Conservation (phyloP, 768 basidiomycete species). For the Lepiota subincarnata region DNA sequence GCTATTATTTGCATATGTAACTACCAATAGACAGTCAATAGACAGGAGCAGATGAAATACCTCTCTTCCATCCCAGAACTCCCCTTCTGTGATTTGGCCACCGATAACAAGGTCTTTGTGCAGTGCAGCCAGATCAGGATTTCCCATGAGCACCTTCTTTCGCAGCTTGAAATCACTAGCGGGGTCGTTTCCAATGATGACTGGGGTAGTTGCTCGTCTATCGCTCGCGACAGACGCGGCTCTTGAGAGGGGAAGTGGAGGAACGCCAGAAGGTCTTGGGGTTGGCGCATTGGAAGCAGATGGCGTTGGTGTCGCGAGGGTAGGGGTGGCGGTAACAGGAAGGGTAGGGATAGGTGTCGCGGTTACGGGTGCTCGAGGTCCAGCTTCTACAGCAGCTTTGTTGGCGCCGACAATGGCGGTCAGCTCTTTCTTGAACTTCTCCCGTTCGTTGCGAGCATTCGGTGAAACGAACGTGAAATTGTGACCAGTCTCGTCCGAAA, state of each 20-base stretch:
- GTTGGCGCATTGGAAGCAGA: constrained; percentile 24
- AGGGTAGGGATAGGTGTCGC: constrained; percentile 20
- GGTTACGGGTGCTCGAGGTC: constrained; percentile 3
- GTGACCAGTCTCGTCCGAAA: constrained; percentile 68
- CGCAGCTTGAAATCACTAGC: constrained; percentile 68
- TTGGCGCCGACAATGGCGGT: constrained; percentile 76
- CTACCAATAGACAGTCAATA: constrained; percentile 10
- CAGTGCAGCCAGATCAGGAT: constrained; percentile 72
- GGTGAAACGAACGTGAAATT: constrained; percentile 78
- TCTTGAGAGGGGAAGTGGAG: constrained; percentile 49
- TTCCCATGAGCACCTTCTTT: constrained; percentile 74
- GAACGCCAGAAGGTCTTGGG: constrained; percentile 24
- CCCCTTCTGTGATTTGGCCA: constrained; percentile 83
- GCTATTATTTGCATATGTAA: constrained; percentile 38
- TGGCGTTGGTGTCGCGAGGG: constrained; percentile 16
- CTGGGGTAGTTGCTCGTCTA: constrained; percentile 44
- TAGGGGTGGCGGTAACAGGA: constrained; percentile 22
- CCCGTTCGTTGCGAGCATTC: constrained; percentile 66
- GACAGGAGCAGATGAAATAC: constrained; percentile 35
- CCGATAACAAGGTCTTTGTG: constrained; percentile 87
- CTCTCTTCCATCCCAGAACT: constrained; percentile 98
- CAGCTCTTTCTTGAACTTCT: constrained; percentile 77
- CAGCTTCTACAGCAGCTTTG: constrained; percentile 37
- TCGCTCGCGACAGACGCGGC: constrained; percentile 60
- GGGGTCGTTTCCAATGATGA: constrained; percentile 54